A percentile compares a stretch with the other conserved stretches of the same genome.
phyloP scores from a whole-genome alignment of 768 basidiomycete species.

The Naganishia kalamii region DNA sequence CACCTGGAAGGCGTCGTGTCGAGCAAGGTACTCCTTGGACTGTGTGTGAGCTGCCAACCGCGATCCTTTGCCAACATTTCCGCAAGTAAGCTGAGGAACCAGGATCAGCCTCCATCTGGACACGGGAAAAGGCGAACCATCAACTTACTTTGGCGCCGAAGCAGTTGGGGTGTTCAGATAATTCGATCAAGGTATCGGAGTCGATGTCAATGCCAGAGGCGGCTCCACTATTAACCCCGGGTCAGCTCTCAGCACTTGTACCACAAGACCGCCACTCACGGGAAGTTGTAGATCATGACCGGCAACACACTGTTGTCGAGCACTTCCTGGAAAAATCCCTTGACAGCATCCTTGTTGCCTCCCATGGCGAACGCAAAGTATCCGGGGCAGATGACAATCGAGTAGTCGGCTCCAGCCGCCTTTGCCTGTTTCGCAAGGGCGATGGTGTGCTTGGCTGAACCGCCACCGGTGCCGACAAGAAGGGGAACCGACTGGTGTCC shows the following conservation, averaged over 20 bases:
- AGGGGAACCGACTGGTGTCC: constrained; percentile 64
- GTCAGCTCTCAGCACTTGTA: not conserved
- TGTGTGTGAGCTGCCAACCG: constrained; percentile 59
- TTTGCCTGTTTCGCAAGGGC: constrained; percentile 65
- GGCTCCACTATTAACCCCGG: constrained; percentile 34
- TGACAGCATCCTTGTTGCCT: constrained; percentile 40
- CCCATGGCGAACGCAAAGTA: constrained; percentile 59
- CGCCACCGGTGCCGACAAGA: constrained; percentile 77
- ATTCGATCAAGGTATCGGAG: constrained; percentile 63
- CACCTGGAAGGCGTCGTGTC: constrained; percentile 48
- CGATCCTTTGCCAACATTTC: constrained; percentile 74
- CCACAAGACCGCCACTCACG: constrained; percentile 48
- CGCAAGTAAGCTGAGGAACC: constrained; percentile 63
- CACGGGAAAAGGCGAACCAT: too few species aligned
- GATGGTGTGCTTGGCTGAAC: constrained; percentile 69
- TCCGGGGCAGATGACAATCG: constrained; percentile 55
- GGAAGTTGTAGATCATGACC: constrained; percentile 80
- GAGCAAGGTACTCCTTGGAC: constrained; percentile 39
- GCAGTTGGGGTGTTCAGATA: constrained; percentile 74
- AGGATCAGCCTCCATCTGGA: not conserved
- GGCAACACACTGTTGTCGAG: constrained; percentile 49
- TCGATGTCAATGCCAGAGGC: constrained; percentile 70
- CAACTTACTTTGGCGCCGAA: constrained; percentile 59
- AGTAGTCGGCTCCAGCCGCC: constrained; percentile 74
- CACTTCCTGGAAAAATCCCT: constrained; percentile 52